phyloP scores from a whole-genome alignment of 345 rosid species.

The Reutealis trisperma region DNA sequence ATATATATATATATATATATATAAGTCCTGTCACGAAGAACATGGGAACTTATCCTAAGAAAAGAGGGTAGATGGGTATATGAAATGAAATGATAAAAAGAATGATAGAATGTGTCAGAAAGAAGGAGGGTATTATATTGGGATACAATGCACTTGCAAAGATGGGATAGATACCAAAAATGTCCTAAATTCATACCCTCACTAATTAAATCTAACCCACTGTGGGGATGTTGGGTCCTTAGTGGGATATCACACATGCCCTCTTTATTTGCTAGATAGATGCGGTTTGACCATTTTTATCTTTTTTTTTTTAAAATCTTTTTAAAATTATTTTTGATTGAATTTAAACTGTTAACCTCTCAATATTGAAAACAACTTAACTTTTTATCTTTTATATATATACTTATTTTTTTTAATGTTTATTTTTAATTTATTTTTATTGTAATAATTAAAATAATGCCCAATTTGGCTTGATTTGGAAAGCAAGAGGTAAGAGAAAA shows the following conservation, averaged over 20 bases:
- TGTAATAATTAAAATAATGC: background rate
- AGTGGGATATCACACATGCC: slow-evolving; percentile 64
- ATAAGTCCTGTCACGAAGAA: slow-evolving; percentile 50
- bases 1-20: no score
- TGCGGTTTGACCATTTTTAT: slow-evolving; percentile 27
- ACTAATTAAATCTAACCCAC: slow-evolving; percentile 32
- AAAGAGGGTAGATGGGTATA: slow-evolving; percentile 23
- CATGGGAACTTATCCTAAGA: slow-evolving; percentile 67
- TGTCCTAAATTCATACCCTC: slow-evolving; percentile 37
- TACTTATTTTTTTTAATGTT: background rate
- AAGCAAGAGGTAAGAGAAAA: slow-evolving; percentile 5
- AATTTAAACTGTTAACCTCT: no score
- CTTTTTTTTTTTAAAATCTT: background rate
- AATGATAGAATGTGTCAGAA: slow-evolving; percentile 69
- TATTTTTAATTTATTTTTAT: background rate
- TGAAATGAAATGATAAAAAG: slow-evolving; percentile 25
- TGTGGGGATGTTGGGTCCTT: slow-evolving; percentile 69
- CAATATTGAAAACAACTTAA: no score
- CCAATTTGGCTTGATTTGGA: slow-evolving; percentile 16
- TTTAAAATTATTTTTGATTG: background rate
- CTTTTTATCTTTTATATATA: no score
- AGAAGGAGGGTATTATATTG: slow-evolving; percentile 1
- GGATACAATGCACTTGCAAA: slow-evolving; percentile 9
- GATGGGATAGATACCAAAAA: background rate
- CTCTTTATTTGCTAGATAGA: slow-evolving; percentile 22